Percentiles rank a stretch among this genome's conserved stretches.
phyloP scores from a whole-genome alignment of 1,284 basidiomycete genomes.

The Acaromyces ingoldii region DNA sequence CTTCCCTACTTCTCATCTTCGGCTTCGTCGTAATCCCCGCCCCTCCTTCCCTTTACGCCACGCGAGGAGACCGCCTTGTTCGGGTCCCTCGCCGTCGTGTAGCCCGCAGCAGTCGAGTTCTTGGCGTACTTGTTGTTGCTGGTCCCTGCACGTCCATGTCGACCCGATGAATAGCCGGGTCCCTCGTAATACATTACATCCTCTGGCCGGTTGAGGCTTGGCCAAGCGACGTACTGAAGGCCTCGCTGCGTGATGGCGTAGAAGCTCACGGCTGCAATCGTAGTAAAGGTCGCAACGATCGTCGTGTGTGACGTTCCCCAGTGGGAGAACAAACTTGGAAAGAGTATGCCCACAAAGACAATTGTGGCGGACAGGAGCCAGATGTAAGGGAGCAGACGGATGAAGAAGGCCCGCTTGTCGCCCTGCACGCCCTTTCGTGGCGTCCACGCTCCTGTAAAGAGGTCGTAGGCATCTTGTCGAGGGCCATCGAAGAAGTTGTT shows the following conservation, averaged over 20 bases:
- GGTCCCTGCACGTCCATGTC: slow-evolving; percentile 21
- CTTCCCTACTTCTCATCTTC: too few species aligned
- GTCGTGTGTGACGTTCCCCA: neutral
- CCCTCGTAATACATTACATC: slow-evolving; percentile 45
- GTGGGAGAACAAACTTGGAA: slow-evolving; percentile 16
- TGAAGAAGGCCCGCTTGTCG: slow-evolving; percentile 72
- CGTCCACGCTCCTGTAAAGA: slow-evolving; percentile 83
- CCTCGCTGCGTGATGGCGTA: slow-evolving; percentile 43
- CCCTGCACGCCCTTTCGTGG: slow-evolving; percentile 63
- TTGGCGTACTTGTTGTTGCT: neutral
- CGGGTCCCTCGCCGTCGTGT: neutral
- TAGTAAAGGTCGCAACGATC: slow-evolving; percentile 2
- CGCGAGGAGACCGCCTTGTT: too few species aligned
- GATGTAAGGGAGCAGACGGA: slow-evolving; percentile 78
- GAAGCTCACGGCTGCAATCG: slow-evolving; percentile 14
- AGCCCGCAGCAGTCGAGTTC: neutral
- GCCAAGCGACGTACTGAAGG: slow-evolving; percentile 48
- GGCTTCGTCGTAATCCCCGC: too few species aligned
- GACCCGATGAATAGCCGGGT: slow-evolving; percentile 41
- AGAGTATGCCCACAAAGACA: slow-evolving; percentile 56
- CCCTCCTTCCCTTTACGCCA: too few species aligned
- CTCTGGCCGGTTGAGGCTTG: slow-evolving; percentile 42
- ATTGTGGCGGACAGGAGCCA: slow-evolving; percentile 70
- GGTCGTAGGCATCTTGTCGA: slow-evolving; percentile 66
- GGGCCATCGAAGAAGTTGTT: slow-evolving; percentile 98